Evolutionary conservation across 1,284 basidiomycete species (phyloP).

Genomic region (Baeospora myosura): DNA sequence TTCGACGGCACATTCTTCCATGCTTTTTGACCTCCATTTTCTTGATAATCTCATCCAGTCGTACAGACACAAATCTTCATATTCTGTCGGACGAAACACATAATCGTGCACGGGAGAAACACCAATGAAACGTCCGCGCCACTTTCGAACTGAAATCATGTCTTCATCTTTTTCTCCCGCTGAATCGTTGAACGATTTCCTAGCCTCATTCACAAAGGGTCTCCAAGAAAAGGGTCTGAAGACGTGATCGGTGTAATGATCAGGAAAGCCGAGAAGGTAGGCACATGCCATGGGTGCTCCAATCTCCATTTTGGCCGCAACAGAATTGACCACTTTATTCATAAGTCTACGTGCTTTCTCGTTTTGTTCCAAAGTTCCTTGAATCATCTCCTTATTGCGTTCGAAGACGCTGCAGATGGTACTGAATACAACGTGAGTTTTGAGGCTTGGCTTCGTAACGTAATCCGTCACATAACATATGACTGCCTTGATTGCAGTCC

Average conservation of each 20-base stretch:
- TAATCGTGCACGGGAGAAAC: not conserved
- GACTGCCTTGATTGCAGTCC: conserved; percentile 1
- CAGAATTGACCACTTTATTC: conserved; percentile 22
- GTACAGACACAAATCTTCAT: not conserved
- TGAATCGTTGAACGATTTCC: conserved; percentile 6
- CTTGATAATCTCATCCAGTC: not conserved
- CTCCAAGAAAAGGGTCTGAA: conserved; percentile 24
- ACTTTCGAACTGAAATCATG: not conserved
- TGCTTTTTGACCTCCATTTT: not conserved
- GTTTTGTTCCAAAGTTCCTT: conserved; percentile 3
- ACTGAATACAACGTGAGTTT: conserved; percentile 26
- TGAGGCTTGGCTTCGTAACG: conserved; percentile 12
- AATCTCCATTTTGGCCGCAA: conserved; percentile 23
- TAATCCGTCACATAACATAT: conserved; percentile 1
- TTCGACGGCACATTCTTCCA: not conserved
- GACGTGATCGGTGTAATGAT: conserved; percentile 22
- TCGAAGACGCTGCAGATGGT: conserved; percentile 17
- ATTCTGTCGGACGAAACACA: not conserved
- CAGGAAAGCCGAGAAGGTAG: conserved; percentile 23
- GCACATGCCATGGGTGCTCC: conserved; percentile 22
- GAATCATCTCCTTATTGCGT: conserved; percentile 14
- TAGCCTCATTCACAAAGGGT: conserved; percentile 16
- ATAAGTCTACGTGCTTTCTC: conserved; percentile 22
- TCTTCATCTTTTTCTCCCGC: conserved; percentile 5
- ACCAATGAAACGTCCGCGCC: not conserved